Evolutionary conservation across 805 yeast genomes (phyloP).

Genomic region (Yamadazyma sp.): DNA sequence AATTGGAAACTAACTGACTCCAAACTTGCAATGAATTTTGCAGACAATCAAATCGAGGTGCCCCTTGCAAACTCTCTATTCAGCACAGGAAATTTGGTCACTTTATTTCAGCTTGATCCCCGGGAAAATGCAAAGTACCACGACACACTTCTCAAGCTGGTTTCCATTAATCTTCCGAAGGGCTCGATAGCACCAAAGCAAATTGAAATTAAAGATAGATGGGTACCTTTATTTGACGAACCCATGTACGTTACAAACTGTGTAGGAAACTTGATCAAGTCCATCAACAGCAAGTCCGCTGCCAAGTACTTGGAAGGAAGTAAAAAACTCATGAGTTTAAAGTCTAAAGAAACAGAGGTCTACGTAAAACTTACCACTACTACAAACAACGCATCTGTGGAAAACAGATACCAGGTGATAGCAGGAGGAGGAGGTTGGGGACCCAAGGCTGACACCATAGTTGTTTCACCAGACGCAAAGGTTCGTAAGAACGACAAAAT

Average conservation of each 20-base stretch:
- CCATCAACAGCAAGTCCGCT: slow-evolving; percentile 56
- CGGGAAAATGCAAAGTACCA: not conserved
- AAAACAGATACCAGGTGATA: slow-evolving; percentile 48
- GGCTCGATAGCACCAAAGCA: not conserved
- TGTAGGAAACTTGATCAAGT: slow-evolving; percentile 59
- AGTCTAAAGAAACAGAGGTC: slow-evolving; percentile 45
- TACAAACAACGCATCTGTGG: slow-evolving; percentile 5
- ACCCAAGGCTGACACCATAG: slow-evolving; percentile 63
- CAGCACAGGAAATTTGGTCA: slow-evolving; percentile 32
- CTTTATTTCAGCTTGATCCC: slow-evolving; percentile 36
- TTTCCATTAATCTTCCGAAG: slow-evolving; percentile 6
- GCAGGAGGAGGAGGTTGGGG: slow-evolving; percentile 85
- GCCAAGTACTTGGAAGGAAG: slow-evolving; percentile 54
- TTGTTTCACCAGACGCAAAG: slow-evolving; percentile 57
- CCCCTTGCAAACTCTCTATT: slow-evolving; percentile 42
- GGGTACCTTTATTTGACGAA: slow-evolving; percentile 32
- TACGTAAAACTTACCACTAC: slow-evolving; percentile 31
- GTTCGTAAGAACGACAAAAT: slow-evolving; percentile 45
- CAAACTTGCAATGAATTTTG: slow-evolving; percentile 18
- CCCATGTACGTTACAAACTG: slow-evolving; percentile 46
- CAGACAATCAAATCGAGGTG: slow-evolving; percentile 18
- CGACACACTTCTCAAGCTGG: slow-evolving; percentile 9
- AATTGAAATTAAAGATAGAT: slow-evolving; percentile 23
- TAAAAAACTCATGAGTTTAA: slow-evolving; percentile 34
- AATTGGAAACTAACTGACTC: slow-evolving; percentile 39